A percentile compares a stretch with the other conserved stretches of the same genome.
phyloP scores from a whole-genome alignment of 2,329 filamentous ascomycete species.

The Biscogniauxia marginata region DNA sequence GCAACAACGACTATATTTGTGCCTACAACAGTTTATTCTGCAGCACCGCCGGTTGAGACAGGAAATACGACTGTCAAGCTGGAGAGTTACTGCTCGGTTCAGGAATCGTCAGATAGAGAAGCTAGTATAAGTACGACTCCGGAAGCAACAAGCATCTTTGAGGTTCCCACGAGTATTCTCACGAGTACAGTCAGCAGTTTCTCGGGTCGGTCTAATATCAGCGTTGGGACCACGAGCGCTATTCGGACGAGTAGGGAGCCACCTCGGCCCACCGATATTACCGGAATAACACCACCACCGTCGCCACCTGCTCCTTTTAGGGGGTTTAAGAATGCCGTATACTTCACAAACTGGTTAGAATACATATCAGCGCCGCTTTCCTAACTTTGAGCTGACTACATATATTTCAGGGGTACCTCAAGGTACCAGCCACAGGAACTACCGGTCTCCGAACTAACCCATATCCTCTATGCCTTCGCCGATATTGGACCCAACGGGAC shows the following conservation, averaged over 20 bases:
- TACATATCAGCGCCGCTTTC: neutral
- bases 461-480: conserved; percentile 64
- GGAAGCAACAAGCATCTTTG: conserved; percentile 3
- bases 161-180: conserved; percentile 4
- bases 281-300: conserved; percentile 11
- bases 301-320: conserved; percentile 21
- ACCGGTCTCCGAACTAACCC: conserved; percentile 67
- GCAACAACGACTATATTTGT: conserved; percentile 27
- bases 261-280: conserved; percentile 18
- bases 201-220: neutral
- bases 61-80: conserved; percentile 5
- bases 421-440: conserved; percentile 65
- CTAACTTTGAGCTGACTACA: neutral
- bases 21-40: conserved; percentile 26
- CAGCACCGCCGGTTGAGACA: conserved; percentile 12
- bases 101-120: conserved; percentile 6
- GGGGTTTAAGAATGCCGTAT: conserved; percentile 43
- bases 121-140: conserved; percentile 8
- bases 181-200: conserved; percentile 7
- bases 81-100: conserved; percentile 6
- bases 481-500: conserved; percentile 45
- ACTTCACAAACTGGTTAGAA: conserved; percentile 55
- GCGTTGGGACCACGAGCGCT: conserved; percentile 11
- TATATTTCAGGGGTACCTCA: conserved; percentile 38
- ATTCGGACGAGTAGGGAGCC: conserved; percentile 10